These are phyloP conservation scores for Saccharomyces eubayanus DNA, from an alignment of 805 yeast species.

Conservation along the genomic window DNA sequence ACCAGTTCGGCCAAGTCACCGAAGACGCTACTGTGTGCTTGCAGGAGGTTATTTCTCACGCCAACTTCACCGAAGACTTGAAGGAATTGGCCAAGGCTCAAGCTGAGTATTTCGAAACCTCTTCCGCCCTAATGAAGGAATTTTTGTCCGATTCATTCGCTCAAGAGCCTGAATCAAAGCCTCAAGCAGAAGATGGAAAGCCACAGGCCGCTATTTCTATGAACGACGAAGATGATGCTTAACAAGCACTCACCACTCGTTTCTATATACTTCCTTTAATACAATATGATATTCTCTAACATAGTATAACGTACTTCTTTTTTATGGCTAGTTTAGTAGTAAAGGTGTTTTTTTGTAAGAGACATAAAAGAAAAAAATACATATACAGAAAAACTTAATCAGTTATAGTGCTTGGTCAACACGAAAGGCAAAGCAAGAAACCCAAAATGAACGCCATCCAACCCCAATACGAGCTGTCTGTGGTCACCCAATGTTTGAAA, in stretches of 20 bases:
- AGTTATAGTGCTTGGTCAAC: neutral
- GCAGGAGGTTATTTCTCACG: constrained; percentile 69
- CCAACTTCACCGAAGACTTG: constrained; percentile 59
- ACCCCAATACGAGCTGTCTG: neutral
- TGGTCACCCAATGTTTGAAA: neutral
- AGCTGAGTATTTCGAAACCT: constrained; percentile 69
- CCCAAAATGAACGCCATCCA: neutral
- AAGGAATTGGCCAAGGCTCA: constrained; percentile 69
- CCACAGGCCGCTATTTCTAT: constrained; percentile 2
- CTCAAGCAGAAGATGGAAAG: neutral
- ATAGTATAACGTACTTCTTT: neutral
- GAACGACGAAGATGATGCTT: constrained; percentile 5
- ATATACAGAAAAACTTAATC: neutral
- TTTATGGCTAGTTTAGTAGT: neutral
- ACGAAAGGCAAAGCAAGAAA: neutral
- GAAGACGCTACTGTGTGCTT: constrained; percentile 79
- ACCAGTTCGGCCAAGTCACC: constrained; percentile 80
- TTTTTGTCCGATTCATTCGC: constrained; percentile 32
- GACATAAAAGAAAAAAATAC: neutral
- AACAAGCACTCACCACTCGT: neutral
- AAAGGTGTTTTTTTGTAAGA: neutral
- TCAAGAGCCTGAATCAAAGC: neutral
- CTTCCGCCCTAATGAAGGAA: constrained; percentile 55
- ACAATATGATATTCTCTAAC: neutral
- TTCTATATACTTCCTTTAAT: neutral